Conservation (phyloP, 2,329 filamentous ascomycete species). For the Alternaria sp. region DNA sequence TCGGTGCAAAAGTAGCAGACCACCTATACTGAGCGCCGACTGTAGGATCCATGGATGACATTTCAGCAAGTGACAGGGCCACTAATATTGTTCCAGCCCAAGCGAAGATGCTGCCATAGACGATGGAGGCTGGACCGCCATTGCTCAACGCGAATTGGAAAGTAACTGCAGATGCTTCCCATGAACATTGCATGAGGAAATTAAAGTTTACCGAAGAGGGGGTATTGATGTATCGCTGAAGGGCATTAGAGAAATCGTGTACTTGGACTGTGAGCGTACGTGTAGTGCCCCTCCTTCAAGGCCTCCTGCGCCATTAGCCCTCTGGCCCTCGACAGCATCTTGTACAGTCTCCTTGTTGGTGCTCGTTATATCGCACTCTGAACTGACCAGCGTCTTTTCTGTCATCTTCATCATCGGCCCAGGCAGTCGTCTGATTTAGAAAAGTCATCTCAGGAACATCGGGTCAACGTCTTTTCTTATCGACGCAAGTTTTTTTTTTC, state of each 20-base stretch:
- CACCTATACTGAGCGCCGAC: constrained; percentile 44
- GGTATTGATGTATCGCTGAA: constrained; percentile 37
- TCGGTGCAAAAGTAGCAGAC: constrained; percentile 36
- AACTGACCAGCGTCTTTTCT: background rate
- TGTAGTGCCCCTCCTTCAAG: constrained; percentile 15
- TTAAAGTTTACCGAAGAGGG: constrained; percentile 35
- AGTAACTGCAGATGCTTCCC: constrained; percentile 38
- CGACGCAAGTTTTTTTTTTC: too few species aligned
- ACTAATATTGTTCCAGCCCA: constrained; percentile 40
- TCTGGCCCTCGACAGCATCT: constrained; percentile 28
- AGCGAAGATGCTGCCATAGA: constrained; percentile 39
- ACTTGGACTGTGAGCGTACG: background rate
- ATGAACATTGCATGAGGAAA: constrained; percentile 36
- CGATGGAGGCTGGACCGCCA: constrained; percentile 39
- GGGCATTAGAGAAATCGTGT: background rate
- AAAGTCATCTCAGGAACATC: background rate
- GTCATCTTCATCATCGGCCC: background rate
- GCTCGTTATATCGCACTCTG: background rate
- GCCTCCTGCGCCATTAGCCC: constrained; percentile 17
- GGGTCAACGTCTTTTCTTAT: background rate
- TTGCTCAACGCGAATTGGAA: constrained; percentile 39
- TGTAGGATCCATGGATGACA: constrained; percentile 43
- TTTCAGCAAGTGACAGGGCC: constrained; percentile 41
- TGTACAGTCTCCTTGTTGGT: constrained; percentile 12
- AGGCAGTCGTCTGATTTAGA: background rate